Evolutionary conservation across 192 early-diverging fungal genomes (phyloP).

Genomic region (Rhizophagus prolifer): DNA sequence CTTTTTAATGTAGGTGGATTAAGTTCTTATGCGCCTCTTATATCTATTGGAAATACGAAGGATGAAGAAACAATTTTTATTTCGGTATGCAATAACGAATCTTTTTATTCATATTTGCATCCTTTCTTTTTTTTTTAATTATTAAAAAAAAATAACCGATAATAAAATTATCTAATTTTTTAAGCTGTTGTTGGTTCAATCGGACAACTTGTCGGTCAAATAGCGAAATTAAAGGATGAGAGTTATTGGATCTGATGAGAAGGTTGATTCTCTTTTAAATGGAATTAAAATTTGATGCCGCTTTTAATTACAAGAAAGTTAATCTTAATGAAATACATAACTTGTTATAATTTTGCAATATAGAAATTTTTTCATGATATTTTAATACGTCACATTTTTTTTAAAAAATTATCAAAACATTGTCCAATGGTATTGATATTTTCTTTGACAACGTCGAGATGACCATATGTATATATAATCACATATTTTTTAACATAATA

Average conservation of each 20-base stretch:
- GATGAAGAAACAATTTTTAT: slow-evolving; percentile 60
- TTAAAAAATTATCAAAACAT: slow-evolving; percentile 43
- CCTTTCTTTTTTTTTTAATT: slow-evolving; percentile 47
- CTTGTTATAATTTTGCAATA: neutral
- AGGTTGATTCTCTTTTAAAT: slow-evolving; percentile 68
- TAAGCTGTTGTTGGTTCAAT: slow-evolving; percentile 78
- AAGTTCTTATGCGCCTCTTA: slow-evolving; percentile 42
- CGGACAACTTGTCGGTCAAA: slow-evolving; percentile 71
- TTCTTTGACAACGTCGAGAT: slow-evolving; percentile 82
- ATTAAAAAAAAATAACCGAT: neutral
- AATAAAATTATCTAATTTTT: neutral
- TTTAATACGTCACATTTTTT: neutral
- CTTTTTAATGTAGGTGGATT: slow-evolving; percentile 22
- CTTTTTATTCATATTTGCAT: slow-evolving; percentile 44
- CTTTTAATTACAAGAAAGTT: slow-evolving; percentile 90
- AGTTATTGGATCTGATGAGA: slow-evolving; percentile 88
- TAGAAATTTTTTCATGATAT: no score
- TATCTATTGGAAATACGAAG: slow-evolving; percentile 68
- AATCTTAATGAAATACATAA: slow-evolving; percentile 35
- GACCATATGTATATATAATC: neutral
- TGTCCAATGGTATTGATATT: slow-evolving; percentile 84
- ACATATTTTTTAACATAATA: no score
- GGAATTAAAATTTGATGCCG: slow-evolving; percentile 76
- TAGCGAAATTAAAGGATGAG: slow-evolving; percentile 70
- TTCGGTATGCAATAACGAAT: no score